Base-by-base conservation (phyloP, 2,329 filamentous ascomycete species). In the Curvularia sp. region DNA sequence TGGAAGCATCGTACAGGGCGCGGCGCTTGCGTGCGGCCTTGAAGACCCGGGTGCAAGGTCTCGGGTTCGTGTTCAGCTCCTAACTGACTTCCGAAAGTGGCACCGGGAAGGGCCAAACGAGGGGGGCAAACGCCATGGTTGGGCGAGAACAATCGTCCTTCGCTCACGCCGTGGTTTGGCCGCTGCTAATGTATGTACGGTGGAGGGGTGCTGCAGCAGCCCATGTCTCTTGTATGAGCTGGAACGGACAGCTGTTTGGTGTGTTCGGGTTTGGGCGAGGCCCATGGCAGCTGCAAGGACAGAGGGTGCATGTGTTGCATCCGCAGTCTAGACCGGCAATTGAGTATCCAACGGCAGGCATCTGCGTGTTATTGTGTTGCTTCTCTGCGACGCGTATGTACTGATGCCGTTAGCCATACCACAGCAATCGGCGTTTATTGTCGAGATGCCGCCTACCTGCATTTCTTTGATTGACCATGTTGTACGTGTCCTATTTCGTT, bases 11-110 rank as follows among this genome's bases (percentile, higher is more conserved):
- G 36, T 28, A 60, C 48, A 52, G 51, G 43, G 57, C 30, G 51
- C 42, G 53, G 49, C 49, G 49, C 51, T 53, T 53, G 42, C 41
- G 45, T 58, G 45, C 55, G 49, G 49, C 49, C 55, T 46, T 55
- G 43, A 43, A 15, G 53, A 62, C 61, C 61, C 61, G 56, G 48
- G 61, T 59, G 61, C 61, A 49, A 62, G 61, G 61, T 53, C 55
- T 59, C 59, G 61, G 61, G 61, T 64, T 62, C 59, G 53, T 57
- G 45, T 58, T 53, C 52, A 49, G 53, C 51, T 53, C 41, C 49
- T 53, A 36, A 57, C 36, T 49, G 49, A 47, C 32, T 49, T 49
- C 47, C 36, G 55, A 45, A 46, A 27, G 53, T 51, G 34, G 51
- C 50, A 55, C 48, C 27, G 54, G 50, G 32, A 34, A 13, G 48